Conservation (phyloP, 1,284 basidiomycete genomes). For the Apiotrichum veenhuisii region DNA sequence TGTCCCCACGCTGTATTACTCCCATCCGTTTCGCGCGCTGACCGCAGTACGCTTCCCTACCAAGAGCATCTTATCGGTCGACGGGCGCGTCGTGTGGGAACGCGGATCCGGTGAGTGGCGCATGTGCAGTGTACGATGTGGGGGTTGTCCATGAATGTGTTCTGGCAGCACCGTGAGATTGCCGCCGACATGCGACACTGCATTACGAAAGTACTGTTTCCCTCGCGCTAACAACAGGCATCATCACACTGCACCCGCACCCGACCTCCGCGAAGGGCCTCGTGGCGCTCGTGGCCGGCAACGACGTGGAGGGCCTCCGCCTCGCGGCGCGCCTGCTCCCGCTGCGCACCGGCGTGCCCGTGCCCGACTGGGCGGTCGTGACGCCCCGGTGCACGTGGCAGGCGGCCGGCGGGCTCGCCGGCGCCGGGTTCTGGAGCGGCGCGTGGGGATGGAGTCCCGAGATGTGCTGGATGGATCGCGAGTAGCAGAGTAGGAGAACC, state of each 20-base stretch:
- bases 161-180: neutral
- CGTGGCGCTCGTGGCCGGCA: constrained; percentile 61
- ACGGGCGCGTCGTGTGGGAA: constrained; percentile 34
- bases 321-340: constrained; percentile 67
- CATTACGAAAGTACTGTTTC: too few relatives aligned
- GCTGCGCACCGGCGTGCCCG: constrained; percentile 65
- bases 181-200: constrained; percentile 7
- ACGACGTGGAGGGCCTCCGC: constrained; percentile 60
- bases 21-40: neutral
- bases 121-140: too few relatives aligned
- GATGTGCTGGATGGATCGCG: constrained; percentile 45
- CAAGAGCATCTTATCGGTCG: constrained; percentile 27
- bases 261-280: constrained; percentile 51
- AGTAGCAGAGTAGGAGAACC: too few relatives aligned
- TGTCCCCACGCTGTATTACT: too few relatives aligned
- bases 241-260: constrained; percentile 68
- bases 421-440: constrained; percentile 51
- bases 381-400: constrained; percentile 55
- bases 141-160: too few relatives aligned
- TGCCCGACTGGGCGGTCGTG: constrained; percentile 70
- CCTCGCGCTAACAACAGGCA: constrained; percentile 64
- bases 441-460: constrained; percentile 35
- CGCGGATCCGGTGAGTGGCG: constrained; percentile 35
- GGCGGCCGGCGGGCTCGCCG: constrained; percentile 67
- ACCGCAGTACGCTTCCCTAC: constrained; percentile 42